phyloP scores from a whole-genome alignment of 805 yeast genomes.

The Candida ortonii region DNA sequence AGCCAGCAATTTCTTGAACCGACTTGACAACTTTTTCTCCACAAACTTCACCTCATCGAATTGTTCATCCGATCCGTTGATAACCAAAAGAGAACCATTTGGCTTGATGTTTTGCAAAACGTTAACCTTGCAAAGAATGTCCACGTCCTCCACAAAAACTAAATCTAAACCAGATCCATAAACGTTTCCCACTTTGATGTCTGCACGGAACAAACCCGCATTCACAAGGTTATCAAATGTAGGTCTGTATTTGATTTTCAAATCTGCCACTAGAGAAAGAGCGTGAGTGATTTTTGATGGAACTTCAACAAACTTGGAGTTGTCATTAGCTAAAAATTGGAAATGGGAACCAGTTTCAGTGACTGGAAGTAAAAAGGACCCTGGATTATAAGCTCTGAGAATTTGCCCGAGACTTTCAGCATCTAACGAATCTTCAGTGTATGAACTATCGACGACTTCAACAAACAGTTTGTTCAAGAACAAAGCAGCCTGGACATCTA shows the following conservation, averaged over 20 bases:
- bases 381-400: conserved; percentile 15
- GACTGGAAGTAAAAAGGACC: conserved; percentile 16
- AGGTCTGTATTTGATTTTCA: conserved; percentile 53
- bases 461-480: conserved; percentile 47
- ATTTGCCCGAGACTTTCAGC: conserved; percentile 33
- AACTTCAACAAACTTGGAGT: conserved; percentile 49
- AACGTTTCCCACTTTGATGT: conserved; percentile 37
- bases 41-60: conserved; percentile 44
- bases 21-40: conserved; percentile 51
- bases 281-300: conserved; percentile 68
- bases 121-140: conserved; percentile 55
- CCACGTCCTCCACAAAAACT: conserved; percentile 58
- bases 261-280: conserved; percentile 58
- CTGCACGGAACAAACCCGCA: conserved; percentile 77
- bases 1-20: conserved; percentile 51
- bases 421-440: conserved; percentile 27
- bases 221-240: conserved; percentile 67
- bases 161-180: conserved; percentile 59
- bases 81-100: conserved; percentile 54
- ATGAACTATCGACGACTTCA: conserved; percentile 51
- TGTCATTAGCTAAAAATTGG: conserved; percentile 70
- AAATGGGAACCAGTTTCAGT: conserved; percentile 43
- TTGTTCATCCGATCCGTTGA: conserved; percentile 33
- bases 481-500: conserved; percentile 72
- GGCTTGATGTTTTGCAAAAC: conserved; percentile 57